Evolutionary conservation across 2,329 filamentous ascomycete genomes (phyloP), one percentile per base, ranked within the genome.

Genomic region (Xylaria digitata): DNA sequence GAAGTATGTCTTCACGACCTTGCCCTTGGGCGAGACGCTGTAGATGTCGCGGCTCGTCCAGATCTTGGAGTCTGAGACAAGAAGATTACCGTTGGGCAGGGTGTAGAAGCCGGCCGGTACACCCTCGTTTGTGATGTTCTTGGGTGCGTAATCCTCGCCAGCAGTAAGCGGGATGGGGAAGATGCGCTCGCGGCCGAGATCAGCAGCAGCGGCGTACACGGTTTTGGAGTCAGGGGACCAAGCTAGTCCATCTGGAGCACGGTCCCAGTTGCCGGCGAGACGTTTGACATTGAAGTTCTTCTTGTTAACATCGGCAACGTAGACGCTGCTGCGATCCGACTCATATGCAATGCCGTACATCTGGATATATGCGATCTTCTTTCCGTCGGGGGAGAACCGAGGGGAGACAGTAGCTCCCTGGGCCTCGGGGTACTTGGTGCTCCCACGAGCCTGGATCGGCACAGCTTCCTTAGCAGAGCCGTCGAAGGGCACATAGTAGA

Each of bases 291-390:
- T 74, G 66, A 84, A 85, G 52, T 84, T 74, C 2, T 79, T 78
- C 71, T 85, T 83, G 73, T 90, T 85, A 1, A 85, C 81, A 37
- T 74, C 68, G 45, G 77, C 77, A 21, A 78, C 70, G 60, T 79
- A 79, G 11, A 79, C 54, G 26, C 77, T 78, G 57, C 71, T 74
- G n/a, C 77, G 77, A 58, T 78, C 77, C 19, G 77, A 77, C 75
- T 91, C 88, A 72, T 91, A 90, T 8, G 83, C 81, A 64, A 86
- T 84, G 1, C 83, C 83, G 65, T 83, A 82, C 87, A 89, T 89
- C 70, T 87, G 86, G 58, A 90, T 75, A 72, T 90, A 91, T 3
- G 86, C 88, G 48, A 88, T 78, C 57, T 83, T 81, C 53, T 81
- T 83, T 52, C 88, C 86, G 68, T 86, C 82, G 0, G 86, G 85